Evolutionary conservation across 1,284 basidiomycete genomes (phyloP).

Genomic region (Gastroboletus turbinatus): DNA sequence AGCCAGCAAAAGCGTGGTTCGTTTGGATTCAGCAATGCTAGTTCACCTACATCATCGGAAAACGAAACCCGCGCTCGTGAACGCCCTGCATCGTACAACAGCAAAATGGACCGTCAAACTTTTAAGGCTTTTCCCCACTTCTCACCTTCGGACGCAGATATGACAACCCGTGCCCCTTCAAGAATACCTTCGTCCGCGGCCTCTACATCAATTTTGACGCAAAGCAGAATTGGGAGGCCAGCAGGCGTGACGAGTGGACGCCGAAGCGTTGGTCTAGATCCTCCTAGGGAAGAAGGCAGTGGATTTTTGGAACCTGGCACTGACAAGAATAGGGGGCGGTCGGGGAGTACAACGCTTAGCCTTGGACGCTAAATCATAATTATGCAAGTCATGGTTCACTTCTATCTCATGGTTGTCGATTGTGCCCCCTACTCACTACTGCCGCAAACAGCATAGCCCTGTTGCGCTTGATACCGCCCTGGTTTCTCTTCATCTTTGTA

Average conservation of each 20-base stretch:
- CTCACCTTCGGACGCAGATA: slow-evolving; percentile 44
- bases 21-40: slow-evolving; percentile 45
- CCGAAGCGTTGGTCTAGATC: slow-evolving; percentile 42
- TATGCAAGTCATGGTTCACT: slow-evolving; percentile 15
- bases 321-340: slow-evolving; percentile 30
- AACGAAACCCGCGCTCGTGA: slow-evolving; percentile 34
- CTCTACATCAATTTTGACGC: slow-evolving; percentile 38
- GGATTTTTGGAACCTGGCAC: slow-evolving; percentile 19
- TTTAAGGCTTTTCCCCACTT: slow-evolving; percentile 42
- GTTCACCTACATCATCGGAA: slow-evolving; percentile 35
- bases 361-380: slow-evolving; percentile 21
- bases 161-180: slow-evolving; percentile 49
- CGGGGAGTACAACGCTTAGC: slow-evolving; percentile 35
- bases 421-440: slow-evolving; percentile 12
- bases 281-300: slow-evolving; percentile 30
- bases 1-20: slow-evolving; percentile 57
- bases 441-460: slow-evolving; percentile 13
- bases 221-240: slow-evolving; percentile 69
- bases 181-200: slow-evolving; percentile 41
- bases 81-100: slow-evolving; percentile 38
- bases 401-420: slow-evolving; percentile 8
- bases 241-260: slow-evolving; percentile 42
- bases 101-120: slow-evolving; percentile 33
- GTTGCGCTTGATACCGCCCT: slow-evolving; percentile 11
- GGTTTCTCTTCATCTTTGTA: slow-evolving; percentile 10